Evolutionary conservation across 164 flowering plant species (phyloP), one percentile per base, ranked within the genome.

Genomic region (Magnolia officinalis): DNA sequence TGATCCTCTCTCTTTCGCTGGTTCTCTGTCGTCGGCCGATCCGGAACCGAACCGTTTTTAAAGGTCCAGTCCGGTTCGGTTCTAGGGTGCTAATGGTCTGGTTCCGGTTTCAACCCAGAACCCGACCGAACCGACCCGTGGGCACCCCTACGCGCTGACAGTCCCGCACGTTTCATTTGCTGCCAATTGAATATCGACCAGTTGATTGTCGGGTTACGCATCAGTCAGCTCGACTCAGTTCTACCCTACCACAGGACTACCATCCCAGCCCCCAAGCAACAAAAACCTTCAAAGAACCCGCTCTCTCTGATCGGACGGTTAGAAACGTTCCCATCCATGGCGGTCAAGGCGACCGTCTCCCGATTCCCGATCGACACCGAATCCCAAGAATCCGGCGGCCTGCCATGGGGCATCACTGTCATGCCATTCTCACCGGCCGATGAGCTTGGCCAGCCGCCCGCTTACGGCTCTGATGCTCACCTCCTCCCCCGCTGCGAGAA

Each of bases 381-480:
- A 68, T 85, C 89, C n/a, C 90, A 84, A 72, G 97, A 96, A 73
- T 79, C 86, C 0, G 86, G 90, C 13, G 99, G 98, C 14, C 51
- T 94, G 4, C 98, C 96, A 1, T 96, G 98, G 98, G 99, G 98
- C 0, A 78, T 94, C 19, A 88, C 96, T 14, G 86, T 94, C 31
- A 84, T 97, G 51, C 99, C 99, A 8, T 94, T 94, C 82, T 87
- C 97, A 14, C 66, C 87, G n/a, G 80, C 76, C 74, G 98, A 96
- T 78, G 98, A 96, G 88, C 84, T 85, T 74, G 97, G 93, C 23
- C 80, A 37, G 7, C 63, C 90, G 4, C 97, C 98, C 51, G 84
- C 73, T 21, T 90, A 83, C 80, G 99, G 99, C 79, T 83, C 89
- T 1, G 90, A 86, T 76, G 99, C 95, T 7, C 79, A 94, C 18